phyloP scores from a whole-genome alignment of 495 filamentous ascomycete species.

The Amniculicola lignicola region DNA sequence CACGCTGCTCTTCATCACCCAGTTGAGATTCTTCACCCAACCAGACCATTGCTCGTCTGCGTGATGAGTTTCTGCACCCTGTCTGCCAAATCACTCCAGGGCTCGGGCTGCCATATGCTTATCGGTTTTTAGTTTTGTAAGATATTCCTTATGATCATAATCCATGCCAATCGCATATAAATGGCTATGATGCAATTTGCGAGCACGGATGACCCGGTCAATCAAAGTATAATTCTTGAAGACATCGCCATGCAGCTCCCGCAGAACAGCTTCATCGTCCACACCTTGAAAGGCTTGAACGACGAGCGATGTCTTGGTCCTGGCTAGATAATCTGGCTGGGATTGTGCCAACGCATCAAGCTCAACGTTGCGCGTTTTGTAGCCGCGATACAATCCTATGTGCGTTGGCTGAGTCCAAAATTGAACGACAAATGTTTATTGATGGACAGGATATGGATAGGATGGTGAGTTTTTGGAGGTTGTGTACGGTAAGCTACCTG shows the following conservation, averaged over 20 bases:
- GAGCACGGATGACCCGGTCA: conserved; percentile 50
- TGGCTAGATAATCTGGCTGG: not conserved
- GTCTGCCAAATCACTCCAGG: conserved; percentile 48
- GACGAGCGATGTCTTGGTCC: conserved; percentile 36
- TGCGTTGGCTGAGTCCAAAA: no score
- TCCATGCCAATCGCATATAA: conserved; percentile 49
- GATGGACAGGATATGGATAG: no score
- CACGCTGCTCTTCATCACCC: conserved; percentile 48
- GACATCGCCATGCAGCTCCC: conserved; percentile 47
- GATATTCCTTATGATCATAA: conserved; percentile 43
- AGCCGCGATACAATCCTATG: not conserved
- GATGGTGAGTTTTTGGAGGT: no score
- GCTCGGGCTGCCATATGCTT: conserved; percentile 44
- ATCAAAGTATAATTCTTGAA: conserved; percentile 47
- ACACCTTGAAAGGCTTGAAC: conserved; percentile 46
- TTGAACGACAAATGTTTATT: no score
- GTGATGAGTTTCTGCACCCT: conserved; percentile 48
- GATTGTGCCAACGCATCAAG: not conserved
- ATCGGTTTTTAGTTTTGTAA: conserved; percentile 47
- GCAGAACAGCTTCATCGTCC: conserved; percentile 40
- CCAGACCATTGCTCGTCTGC: conserved; percentile 50
- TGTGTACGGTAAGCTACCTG: no score
- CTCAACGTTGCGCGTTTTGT: not conserved
- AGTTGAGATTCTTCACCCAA: conserved; percentile 49
- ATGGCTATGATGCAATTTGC: conserved; percentile 53